Conservation (phyloP, 2,329 filamentous ascomycete species). For the Colletotrichum magnum region DNA sequence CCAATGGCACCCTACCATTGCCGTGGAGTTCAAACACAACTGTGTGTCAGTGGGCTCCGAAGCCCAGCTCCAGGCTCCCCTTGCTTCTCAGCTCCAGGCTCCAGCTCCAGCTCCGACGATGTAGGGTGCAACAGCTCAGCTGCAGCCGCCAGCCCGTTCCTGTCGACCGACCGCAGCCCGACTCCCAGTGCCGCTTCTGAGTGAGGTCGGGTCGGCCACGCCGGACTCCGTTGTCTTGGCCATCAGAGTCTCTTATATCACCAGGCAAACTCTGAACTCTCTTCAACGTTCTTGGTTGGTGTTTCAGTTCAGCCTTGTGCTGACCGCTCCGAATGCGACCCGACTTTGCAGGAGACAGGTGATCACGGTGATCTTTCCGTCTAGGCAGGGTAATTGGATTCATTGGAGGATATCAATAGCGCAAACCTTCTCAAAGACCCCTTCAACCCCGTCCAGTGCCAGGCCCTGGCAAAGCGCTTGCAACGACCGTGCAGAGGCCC, state of each 20-base stretch:
- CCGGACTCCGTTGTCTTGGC: not conserved
- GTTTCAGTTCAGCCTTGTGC: slow-evolving; percentile 38
- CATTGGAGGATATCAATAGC: slow-evolving; percentile 34
- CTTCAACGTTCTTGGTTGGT: slow-evolving; percentile 18
- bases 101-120: slow-evolving; percentile 1
- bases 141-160: slow-evolving; percentile 8
- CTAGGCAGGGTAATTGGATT: slow-evolving; percentile 4
- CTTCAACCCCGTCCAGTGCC: slow-evolving; percentile 27
- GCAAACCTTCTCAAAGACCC: slow-evolving; percentile 33
- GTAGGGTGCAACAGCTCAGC: not conserved
- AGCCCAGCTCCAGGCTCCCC: not conserved
- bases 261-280: slow-evolving; percentile 25
- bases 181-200: slow-evolving; percentile 12
- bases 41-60: slow-evolving; percentile 15
- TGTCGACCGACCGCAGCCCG: slow-evolving; percentile 16
- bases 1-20: slow-evolving; percentile 15
- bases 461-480: slow-evolving; percentile 20
- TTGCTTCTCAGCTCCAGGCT: slow-evolving; percentile 1
- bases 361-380: slow-evolving; percentile 38
- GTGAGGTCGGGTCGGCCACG: not conserved
- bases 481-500: slow-evolving; percentile 16
- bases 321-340: slow-evolving; percentile 27
- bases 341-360: slow-evolving; percentile 32
- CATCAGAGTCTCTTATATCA: slow-evolving; percentile 28
- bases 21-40: slow-evolving; percentile 17